Evolutionary conservation across 306 rosid genomes (phyloP).

Genomic region (Citrullus colocynthis): DNA sequence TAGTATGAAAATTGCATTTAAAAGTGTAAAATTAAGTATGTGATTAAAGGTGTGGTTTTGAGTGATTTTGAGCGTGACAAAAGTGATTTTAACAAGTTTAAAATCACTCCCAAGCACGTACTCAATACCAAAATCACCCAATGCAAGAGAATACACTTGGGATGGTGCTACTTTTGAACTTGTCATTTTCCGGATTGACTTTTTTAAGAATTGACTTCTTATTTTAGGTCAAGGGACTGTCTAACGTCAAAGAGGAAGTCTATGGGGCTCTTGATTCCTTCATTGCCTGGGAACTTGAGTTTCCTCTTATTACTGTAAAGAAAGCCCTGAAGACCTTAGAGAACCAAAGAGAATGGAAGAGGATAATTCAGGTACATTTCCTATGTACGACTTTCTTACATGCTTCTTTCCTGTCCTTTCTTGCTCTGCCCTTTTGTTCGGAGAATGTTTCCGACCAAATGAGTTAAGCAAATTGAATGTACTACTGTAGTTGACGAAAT

Average conservation of each 20-base stretch:
- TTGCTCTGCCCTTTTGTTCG: not conserved
- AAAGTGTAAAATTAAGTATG: too few relatives aligned
- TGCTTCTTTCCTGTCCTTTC: not conserved
- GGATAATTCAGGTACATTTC: constrained; percentile 63
- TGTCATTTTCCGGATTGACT: not conserved
- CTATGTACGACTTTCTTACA: not conserved
- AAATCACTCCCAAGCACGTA: too few relatives aligned
- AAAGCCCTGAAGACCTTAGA: constrained; percentile 78
- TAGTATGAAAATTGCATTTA: too few relatives aligned
- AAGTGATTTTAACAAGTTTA: too few relatives aligned
- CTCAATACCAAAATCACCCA: too few relatives aligned
- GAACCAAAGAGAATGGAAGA: constrained; percentile 71
- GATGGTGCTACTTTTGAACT: constrained; percentile 1
- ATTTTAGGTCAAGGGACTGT: constrained; percentile 56
- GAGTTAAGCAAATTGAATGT: not conserved
- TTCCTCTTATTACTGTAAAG: constrained; percentile 76
- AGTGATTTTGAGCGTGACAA: too few relatives aligned
- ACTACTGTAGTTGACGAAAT: constrained; percentile 55
- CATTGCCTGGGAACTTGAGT: constrained; percentile 95
- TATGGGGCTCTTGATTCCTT: constrained; percentile 96
- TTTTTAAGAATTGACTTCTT: not conserved
- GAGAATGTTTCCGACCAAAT: not conserved
- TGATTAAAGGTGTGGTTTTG: too few relatives aligned
- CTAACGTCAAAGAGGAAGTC: constrained; percentile 95
- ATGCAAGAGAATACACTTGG: too few relatives aligned